phyloP scores from a whole-genome alignment of 257 asterid species.

The Petunia secreta region DNA sequence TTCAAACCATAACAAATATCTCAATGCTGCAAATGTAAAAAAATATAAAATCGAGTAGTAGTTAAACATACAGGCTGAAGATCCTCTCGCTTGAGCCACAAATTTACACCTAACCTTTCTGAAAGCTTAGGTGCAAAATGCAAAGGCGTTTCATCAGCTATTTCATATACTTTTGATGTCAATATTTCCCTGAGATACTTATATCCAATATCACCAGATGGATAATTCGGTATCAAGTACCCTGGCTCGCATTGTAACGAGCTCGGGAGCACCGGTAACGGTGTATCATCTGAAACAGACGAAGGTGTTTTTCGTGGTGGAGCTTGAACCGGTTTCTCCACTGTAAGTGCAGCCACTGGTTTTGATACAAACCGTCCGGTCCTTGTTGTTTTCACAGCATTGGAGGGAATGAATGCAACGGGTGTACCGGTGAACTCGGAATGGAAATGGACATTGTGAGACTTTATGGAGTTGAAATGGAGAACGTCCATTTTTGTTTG shows the following conservation, averaged over 20 bases:
- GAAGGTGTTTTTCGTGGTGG: background rate
- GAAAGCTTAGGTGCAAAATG: constrained; percentile 80
- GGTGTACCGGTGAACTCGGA: background rate
- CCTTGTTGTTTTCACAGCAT: background rate
- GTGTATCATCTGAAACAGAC: background rate
- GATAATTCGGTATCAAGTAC: constrained; percentile 48
- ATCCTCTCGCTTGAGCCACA: constrained; percentile 95
- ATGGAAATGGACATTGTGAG: background rate
- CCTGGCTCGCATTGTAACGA: constrained; percentile 51
- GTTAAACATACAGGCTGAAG: constrained; percentile 66
- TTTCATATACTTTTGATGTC: constrained; percentile 84
- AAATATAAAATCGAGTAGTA: background rate
- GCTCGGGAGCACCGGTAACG: background rate
- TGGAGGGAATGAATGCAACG: background rate
- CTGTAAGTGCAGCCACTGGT: background rate
- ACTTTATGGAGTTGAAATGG: background rate
- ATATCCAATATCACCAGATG: constrained; percentile 36
- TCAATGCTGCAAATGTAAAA: background rate
- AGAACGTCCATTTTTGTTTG: background rate
- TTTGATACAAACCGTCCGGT: background rate
- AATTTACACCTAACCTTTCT: constrained; percentile 60
- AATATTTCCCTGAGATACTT: constrained; percentile 77
- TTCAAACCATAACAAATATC: background rate
- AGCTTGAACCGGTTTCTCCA: background rate
- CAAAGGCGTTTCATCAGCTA: constrained; percentile 81